Conservation (phyloP, 495 filamentous ascomycete genomes). For the Podospora appendiculata region DNA sequence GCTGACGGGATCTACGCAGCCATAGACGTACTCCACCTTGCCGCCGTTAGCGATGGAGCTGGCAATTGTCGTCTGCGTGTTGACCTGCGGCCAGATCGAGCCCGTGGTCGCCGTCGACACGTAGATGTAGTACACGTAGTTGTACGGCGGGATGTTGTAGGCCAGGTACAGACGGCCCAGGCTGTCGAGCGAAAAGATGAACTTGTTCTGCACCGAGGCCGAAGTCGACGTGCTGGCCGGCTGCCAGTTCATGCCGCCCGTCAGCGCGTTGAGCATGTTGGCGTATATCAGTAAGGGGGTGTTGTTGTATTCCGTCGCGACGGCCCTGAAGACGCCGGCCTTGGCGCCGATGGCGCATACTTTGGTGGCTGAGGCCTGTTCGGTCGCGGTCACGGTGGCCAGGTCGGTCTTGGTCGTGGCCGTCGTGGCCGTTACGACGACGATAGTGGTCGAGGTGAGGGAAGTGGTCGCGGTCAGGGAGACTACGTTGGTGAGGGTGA, state of each 20-base stretch:
- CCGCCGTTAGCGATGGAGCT: neutral
- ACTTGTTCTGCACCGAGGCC: neutral
- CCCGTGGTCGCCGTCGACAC: neutral
- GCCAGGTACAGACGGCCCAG: conserved; percentile 2
- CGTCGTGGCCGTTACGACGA: neutral
- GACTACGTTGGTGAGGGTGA: neutral
- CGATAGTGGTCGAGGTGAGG: conserved; percentile 7
- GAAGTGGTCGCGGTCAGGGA: conserved; percentile 2
- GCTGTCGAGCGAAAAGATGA: conserved; percentile 3
- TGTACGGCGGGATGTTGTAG: conserved; percentile 2
- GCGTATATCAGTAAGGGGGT: neutral
- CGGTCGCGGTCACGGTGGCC: neutral
- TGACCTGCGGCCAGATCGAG: neutral
- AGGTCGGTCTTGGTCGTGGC: neutral
- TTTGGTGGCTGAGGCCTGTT: neutral
- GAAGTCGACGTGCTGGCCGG: neutral
- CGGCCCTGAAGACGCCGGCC: conserved; percentile 1
- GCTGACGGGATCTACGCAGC: conserved; percentile 5
- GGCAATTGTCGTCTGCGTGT: neutral
- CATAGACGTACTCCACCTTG: neutral
- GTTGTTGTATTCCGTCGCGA: neutral
- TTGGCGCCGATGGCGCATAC: neutral
- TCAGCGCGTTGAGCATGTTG: conserved; percentile 1
- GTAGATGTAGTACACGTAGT: conserved; percentile 5
- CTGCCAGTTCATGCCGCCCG: neutral